These are phyloP conservation scores for Fusarium goolgardi DNA, from an alignment of 2,329 filamentous ascomycete genomes.

Conservation along the genomic window DNA sequence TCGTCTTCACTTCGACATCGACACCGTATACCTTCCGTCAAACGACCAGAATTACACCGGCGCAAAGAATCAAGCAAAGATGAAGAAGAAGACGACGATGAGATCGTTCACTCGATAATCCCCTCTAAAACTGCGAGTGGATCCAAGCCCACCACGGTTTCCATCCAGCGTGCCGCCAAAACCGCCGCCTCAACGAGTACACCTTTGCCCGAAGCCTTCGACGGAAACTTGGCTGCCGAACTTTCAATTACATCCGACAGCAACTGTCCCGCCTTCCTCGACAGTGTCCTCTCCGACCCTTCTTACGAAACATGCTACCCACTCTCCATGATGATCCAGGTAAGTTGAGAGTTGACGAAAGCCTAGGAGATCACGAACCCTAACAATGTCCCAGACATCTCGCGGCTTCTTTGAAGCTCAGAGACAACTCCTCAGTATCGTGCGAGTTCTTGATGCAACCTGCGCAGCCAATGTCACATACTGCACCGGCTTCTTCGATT, in stretches of 20 bases:
- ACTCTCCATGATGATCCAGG: slow-evolving; percentile 84
- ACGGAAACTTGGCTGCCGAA: slow-evolving; percentile 71
- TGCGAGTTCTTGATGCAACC: slow-evolving; percentile 80
- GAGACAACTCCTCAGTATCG: slow-evolving; percentile 76
- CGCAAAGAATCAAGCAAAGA: slow-evolving; percentile 32
- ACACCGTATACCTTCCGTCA: slow-evolving; percentile 17
- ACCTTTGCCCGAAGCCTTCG: slow-evolving; percentile 71
- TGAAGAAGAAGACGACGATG: slow-evolving; percentile 36
- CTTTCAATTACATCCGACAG: slow-evolving; percentile 65
- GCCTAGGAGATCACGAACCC: not conserved
- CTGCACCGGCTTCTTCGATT: slow-evolving; percentile 74
- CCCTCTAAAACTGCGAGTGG: slow-evolving; percentile 32
- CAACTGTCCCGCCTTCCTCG: slow-evolving; percentile 75
- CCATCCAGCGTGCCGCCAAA: slow-evolving; percentile 38
- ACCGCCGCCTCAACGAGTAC: slow-evolving; percentile 49
- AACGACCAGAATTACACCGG: slow-evolving; percentile 25
- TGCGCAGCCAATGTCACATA: slow-evolving; percentile 74
- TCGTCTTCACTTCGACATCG: slow-evolving; percentile 29
- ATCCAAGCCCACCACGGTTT: slow-evolving; percentile 42
- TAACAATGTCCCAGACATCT: slow-evolving; percentile 71
- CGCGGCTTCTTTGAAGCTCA: slow-evolving; percentile 84
- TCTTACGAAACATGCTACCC: slow-evolving; percentile 82
- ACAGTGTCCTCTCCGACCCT: slow-evolving; percentile 70
- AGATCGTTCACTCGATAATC: slow-evolving; percentile 31
- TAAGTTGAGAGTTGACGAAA: slow-evolving; percentile 55